Evolutionary conservation across 2,329 filamentous ascomycete species (phyloP), one percentile per base, ranked within the genome.

Genomic region (Ophiocordyceps polyrhachis-furcata): DNA sequence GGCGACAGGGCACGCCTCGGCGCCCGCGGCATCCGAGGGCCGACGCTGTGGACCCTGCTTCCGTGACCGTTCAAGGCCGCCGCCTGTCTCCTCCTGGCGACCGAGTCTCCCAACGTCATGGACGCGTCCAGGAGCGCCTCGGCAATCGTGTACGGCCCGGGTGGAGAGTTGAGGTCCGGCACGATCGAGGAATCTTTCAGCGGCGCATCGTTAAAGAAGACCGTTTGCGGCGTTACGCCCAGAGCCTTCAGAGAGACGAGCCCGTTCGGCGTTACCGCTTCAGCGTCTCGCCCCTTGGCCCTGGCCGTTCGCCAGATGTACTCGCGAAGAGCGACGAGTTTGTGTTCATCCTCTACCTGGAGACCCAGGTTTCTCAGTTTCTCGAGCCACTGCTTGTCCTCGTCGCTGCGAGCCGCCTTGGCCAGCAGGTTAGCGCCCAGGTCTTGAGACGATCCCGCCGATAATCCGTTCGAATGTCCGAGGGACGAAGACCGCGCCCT

Each of bases 101-200:
- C 61, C 1, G 77, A 67, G 50, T 82, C 79, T 54, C 89, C 82
- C 49, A 91, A 86, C 0, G 83, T 87, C 64, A 85, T 88, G 1
- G 87, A 93, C 7, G 91, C 91, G 60, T 96, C 91, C 28, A 93
- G 69, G 15, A 96, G 68, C 6, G 91, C 91, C 61, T 96, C 89
- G 4, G 84, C 78, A 51, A 96, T 91, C 0, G 87, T 93, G 52
- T 85, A 83, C 5, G 76, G 73, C 11, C 62, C 66, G 1, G 51
- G 42, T 2, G 57, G 58, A 9, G 52, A 52, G 13, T 60, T 58
- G 13, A 62, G 49, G 19, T 63, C 55, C 4, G 54, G 53, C 1
- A 52, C 45, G 7, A 54, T 49, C 47, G 57, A 67, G 46, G 61
- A 49, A 15, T 63, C 61, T 20, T 67, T 68, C 11, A 76, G 62